These are phyloP conservation scores for Jatropha multifida DNA, from an alignment of 441 rosid species.

Conservation along the genomic window DNA sequence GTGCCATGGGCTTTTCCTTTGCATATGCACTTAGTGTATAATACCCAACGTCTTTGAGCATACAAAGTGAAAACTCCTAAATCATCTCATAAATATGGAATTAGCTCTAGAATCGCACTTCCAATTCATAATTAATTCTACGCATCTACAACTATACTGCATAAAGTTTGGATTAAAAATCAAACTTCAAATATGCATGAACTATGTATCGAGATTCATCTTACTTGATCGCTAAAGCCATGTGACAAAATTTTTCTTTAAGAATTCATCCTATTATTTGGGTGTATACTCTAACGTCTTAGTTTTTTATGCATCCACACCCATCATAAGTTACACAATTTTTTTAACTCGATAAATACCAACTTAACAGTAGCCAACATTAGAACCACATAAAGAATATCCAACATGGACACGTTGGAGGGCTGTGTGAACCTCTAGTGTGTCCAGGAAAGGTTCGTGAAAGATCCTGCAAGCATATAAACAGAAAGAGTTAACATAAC, in stretches of 20 bases:
- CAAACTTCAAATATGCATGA: too few relatives aligned
- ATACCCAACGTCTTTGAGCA: too few relatives aligned
- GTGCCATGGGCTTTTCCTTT: conserved; percentile 34
- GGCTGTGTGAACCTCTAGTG: conserved; percentile 91
- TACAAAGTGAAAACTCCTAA: too few relatives aligned
- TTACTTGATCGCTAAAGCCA: too few relatives aligned
- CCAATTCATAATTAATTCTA: too few relatives aligned
- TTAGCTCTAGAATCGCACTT: too few relatives aligned
- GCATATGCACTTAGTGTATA: background rate
- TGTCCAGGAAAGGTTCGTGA: conserved; percentile 97
- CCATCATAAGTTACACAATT: background rate
- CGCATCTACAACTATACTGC: background rate
- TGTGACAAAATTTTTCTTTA: too few relatives aligned
- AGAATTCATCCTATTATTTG: background rate
- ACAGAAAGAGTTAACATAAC: background rate
- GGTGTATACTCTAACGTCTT: background rate
- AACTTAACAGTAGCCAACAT: conserved; percentile 99
- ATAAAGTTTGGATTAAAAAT: background rate
- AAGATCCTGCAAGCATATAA: conserved; percentile 61
- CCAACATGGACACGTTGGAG: conserved; percentile 89
- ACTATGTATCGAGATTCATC: too few relatives aligned
- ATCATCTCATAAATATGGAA: too few relatives aligned
- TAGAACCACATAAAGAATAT: conserved; percentile 95
- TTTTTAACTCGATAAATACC: conserved; percentile 12
- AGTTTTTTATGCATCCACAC: background rate